phyloP scores from a whole-genome alignment of 2,329 filamentous ascomycete species.

The Fusarium illudens region DNA sequence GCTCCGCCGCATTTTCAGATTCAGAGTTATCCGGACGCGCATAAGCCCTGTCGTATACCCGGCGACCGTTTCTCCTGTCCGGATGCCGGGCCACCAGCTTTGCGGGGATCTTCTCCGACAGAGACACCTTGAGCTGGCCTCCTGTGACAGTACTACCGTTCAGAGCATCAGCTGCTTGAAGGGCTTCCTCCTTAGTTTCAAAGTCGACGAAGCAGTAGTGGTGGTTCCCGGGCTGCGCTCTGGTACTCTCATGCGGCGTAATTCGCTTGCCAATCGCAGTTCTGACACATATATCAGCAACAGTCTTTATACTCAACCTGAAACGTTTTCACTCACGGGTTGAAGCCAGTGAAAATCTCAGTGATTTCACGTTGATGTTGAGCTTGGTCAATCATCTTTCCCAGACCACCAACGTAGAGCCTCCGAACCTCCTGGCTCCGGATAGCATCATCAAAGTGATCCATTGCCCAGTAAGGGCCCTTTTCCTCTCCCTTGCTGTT shows the following conservation, averaged over 20 bases:
- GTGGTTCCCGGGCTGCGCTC: constrained; percentile 60
- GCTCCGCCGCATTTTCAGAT: background rate
- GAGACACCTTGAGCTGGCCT: constrained; percentile 12
- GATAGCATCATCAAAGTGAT: constrained; percentile 45
- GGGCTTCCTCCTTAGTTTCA: constrained; percentile 61
- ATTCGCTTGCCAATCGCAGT: constrained; percentile 59
- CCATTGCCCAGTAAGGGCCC: constrained; percentile 20
- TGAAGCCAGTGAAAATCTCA: constrained; percentile 57
- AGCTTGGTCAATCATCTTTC: constrained; percentile 57
- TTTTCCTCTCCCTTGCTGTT: background rate
- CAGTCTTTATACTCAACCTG: fast-evolving
- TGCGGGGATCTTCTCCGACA: background rate
- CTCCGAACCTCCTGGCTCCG: constrained; percentile 48
- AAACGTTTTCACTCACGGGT: constrained; percentile 28
- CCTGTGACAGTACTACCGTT: constrained; percentile 23
- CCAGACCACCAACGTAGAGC: constrained; percentile 61
- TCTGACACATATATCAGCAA: constrained; percentile 1
- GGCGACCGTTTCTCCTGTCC: background rate
- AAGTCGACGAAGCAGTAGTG: constrained; percentile 75
- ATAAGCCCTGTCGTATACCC: background rate
- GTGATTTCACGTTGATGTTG: constrained; percentile 57
- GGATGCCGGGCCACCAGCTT: constrained; percentile 11
- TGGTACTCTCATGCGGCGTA: constrained; percentile 65
- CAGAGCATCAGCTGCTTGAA: constrained; percentile 53
- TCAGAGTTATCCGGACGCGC: background rate